Evolutionary conservation across 345 rosid genomes (phyloP).

Genomic region (Pseudoturritis turrita): DNA sequence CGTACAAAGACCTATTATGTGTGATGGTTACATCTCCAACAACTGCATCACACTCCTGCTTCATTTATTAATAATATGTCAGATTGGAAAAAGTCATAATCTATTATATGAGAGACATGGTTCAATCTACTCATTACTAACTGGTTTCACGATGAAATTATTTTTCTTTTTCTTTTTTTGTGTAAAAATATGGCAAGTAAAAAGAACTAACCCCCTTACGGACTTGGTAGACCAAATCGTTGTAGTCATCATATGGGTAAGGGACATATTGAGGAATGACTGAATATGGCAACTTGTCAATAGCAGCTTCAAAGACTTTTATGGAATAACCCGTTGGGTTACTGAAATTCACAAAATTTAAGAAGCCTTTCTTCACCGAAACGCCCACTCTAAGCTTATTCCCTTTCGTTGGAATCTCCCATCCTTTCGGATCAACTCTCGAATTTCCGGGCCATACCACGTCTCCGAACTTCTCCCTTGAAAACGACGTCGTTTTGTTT

Average conservation of each 20-base stretch:
- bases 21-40: constrained; percentile 71
- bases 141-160: background rate
- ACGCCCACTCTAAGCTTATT: constrained; percentile 42
- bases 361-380: constrained; percentile 33
- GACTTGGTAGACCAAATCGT: constrained; percentile 35
- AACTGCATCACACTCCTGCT: constrained; percentile 46
- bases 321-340: constrained; percentile 23
- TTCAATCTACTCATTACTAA: background rate
- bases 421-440: constrained; percentile 30
- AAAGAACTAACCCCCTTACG: constrained; percentile 32
- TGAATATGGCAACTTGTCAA: constrained; percentile 24
- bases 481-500: background rate
- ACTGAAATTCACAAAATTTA: constrained; percentile 23
- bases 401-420: constrained; percentile 33
- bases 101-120: background rate
- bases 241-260: constrained; percentile 18
- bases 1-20: constrained; percentile 39
- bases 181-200: background rate
- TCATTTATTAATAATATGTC: background rate
- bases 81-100: background rate
- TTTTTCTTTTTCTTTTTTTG: too few relatives aligned
- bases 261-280: constrained; percentile 21
- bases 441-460: constrained; percentile 51
- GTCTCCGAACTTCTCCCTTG: background rate
- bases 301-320: constrained; percentile 33